Percentiles rank a stretch among this genome's conserved stretches.
phyloP scores from a whole-genome alignment of 108 stramenopile species.

The Cyclotella kingstonii region DNA sequence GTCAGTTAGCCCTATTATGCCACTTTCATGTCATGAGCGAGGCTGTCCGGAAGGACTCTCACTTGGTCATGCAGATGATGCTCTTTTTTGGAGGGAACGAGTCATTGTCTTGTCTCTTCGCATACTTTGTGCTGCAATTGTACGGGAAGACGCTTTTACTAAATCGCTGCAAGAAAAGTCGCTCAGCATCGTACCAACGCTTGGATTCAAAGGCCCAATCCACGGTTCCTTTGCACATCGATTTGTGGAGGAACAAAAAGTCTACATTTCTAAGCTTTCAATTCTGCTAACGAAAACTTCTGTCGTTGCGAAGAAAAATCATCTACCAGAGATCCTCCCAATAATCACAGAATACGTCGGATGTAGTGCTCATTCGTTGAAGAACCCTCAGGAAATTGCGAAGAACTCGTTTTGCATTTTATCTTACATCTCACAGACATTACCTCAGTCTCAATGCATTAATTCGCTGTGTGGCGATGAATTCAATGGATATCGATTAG shows the following conservation, averaged over 20 bases:
- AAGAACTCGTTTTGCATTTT: constrained; percentile 29
- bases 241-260: constrained; percentile 33
- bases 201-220: constrained; percentile 44
- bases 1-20: constrained; percentile 37
- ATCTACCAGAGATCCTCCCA: constrained; percentile 36
- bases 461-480: constrained; percentile 33
- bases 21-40: constrained; percentile 31
- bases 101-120: constrained; percentile 49
- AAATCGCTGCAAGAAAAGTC: constrained; percentile 24
- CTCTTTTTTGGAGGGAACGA: constrained; percentile 57
- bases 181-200: constrained; percentile 40
- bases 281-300: constrained; percentile 15
- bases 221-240: constrained; percentile 42
- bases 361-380: constrained; percentile 35
- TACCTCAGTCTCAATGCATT: constrained; percentile 27
- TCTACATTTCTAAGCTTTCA: constrained; percentile 25
- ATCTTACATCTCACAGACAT: constrained; percentile 34
- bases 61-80: constrained; percentile 29
- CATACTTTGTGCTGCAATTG: constrained; percentile 70
- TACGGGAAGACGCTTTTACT: constrained; percentile 59
- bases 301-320: constrained; percentile 12
- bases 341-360: constrained; percentile 45
- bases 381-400: constrained; percentile 33
- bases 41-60: constrained; percentile 15
- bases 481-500: constrained; percentile 13